Conservation (phyloP, 2,329 filamentous ascomycete genomes). For the Grosmannia huntii region DNA sequence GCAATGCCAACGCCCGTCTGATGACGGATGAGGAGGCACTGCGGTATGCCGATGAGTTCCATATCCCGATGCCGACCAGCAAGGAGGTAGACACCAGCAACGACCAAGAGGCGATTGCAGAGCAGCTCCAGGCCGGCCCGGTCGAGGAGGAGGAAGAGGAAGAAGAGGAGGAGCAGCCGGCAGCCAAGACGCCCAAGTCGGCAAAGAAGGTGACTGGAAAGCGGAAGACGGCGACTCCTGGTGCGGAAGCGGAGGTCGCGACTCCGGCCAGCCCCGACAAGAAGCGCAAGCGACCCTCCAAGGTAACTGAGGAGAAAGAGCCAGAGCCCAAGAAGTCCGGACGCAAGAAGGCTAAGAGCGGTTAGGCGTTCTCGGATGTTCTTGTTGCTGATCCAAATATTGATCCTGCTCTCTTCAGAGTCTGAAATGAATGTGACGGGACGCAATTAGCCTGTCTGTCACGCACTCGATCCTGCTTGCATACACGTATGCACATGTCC, state of each 20-base stretch:
- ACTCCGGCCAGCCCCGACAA: slow-evolving; percentile 44
- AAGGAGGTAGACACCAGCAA: slow-evolving; percentile 31
- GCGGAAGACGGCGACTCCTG: slow-evolving; percentile 41
- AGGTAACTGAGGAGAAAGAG: slow-evolving; percentile 36
- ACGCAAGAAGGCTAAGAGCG: slow-evolving; percentile 42
- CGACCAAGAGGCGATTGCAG: slow-evolving; percentile 44
- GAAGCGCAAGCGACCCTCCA: slow-evolving; percentile 49
- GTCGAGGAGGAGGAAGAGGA: slow-evolving; percentile 28
- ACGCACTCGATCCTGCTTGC: neutral
- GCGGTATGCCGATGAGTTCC: slow-evolving; percentile 45
- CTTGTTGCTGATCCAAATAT: slow-evolving; percentile 17
- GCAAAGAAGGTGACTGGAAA: slow-evolving; percentile 33
- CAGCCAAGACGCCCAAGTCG: slow-evolving; percentile 47
- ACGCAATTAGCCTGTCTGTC: neutral
- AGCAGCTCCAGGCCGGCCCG: slow-evolving; percentile 39
- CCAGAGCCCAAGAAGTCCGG: slow-evolving; percentile 49
- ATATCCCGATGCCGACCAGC: slow-evolving; percentile 38
- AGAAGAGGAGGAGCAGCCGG: slow-evolving; percentile 31
- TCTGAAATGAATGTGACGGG: neutral
- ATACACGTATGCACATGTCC: neutral
- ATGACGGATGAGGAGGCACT: slow-evolving; percentile 50
- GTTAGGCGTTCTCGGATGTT: slow-evolving; percentile 17
- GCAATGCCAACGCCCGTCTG: slow-evolving; percentile 43
- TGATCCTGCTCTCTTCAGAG: slow-evolving; percentile 17
- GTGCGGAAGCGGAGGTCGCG: slow-evolving; percentile 26